These are phyloP conservation scores for Plantago ovata DNA, from an alignment of 257 asterid species.

Conservation along the genomic window DNA sequence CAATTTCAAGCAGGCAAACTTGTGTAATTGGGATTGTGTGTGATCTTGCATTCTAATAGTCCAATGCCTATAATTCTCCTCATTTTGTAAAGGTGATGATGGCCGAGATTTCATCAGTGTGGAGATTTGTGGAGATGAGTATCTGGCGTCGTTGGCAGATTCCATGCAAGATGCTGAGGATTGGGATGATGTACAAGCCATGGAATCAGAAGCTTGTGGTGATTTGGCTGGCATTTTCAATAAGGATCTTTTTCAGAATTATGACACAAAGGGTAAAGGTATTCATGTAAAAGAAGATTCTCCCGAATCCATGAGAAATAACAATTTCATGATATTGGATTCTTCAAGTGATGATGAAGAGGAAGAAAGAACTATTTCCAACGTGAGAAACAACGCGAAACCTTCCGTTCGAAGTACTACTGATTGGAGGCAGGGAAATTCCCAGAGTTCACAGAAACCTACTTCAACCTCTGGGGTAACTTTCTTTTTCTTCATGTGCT, in stretches of 20 bases:
- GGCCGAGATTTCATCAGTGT: slow-evolving; percentile 80
- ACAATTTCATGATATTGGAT: slow-evolving; percentile 40
- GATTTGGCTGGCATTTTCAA: slow-evolving; percentile 63
- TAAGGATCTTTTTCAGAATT: slow-evolving; percentile 35
- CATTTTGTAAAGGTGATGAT: slow-evolving; percentile 63
- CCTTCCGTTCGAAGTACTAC: slow-evolving; percentile 27
- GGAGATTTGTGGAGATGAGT: slow-evolving; percentile 91
- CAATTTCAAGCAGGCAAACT: slow-evolving; percentile 17
- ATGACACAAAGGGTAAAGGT: slow-evolving; percentile 25
- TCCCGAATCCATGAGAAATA: slow-evolving; percentile 37
- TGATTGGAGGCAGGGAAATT: slow-evolving; percentile 25
- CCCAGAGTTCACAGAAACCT: slow-evolving; percentile 35
- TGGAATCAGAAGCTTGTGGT: slow-evolving; percentile 90
- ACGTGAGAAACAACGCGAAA: slow-evolving; percentile 19
- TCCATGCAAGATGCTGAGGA: slow-evolving; percentile 72
- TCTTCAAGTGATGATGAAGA: slow-evolving; percentile 66
- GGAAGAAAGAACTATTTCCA: slow-evolving; percentile 20
- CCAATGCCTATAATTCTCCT: not conserved
- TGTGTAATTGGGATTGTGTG: not conserved
- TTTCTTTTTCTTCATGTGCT: slow-evolving; percentile 6
- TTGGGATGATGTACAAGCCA: slow-evolving; percentile 87
- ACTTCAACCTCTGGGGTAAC: slow-evolving; percentile 45
- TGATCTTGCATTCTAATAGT: not conserved
- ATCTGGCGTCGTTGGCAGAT: slow-evolving; percentile 84
- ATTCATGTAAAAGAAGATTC: slow-evolving; percentile 55